These are phyloP conservation scores for Annulohypoxylon truncatum DNA, from an alignment of 2,329 filamentous ascomycete species.

Conservation along the genomic window DNA sequence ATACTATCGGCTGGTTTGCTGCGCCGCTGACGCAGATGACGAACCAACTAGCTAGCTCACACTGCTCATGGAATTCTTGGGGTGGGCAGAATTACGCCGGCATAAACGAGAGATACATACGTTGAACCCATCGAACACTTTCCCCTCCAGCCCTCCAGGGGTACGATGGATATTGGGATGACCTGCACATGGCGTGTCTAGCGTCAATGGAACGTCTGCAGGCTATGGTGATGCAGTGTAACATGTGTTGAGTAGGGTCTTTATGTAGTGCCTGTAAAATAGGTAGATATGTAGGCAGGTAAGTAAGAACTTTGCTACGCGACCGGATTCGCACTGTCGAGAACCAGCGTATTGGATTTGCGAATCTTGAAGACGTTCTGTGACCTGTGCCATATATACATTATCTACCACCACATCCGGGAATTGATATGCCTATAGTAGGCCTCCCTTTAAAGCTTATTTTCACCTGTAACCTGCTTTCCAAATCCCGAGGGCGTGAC, in stretches of 20 bases:
- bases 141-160: conserved; percentile 20
- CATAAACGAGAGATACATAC: conserved; percentile 16
- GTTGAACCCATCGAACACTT: conserved; percentile 5
- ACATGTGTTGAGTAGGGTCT: conserved; percentile 25
- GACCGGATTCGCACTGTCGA: conserved; percentile 29
- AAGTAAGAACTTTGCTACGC: not conserved
- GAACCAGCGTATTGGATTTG: conserved; percentile 31
- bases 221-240: conserved; percentile 32
- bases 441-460: conserved; percentile 30
- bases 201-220: conserved; percentile 39
- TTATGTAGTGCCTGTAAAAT: conserved; percentile 7
- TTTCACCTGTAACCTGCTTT: conserved; percentile 27
- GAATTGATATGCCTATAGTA: conserved; percentile 29
- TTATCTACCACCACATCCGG: conserved; percentile 21
- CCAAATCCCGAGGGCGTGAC: conserved; percentile 32
- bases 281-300: no score
- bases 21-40: conserved; percentile 31
- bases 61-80: conserved; percentile 11
- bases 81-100: conserved; percentile 18
- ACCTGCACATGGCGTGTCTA: conserved; percentile 40
- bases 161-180: conserved; percentile 32
- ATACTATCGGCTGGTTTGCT: conserved; percentile 15
- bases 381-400: conserved; percentile 23
- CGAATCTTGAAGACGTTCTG: conserved; percentile 15
- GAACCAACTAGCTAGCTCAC: conserved; percentile 20